Conservation (phyloP, 2,329 filamentous ascomycete species). For the Teratosphaeria zuluensis region DNA sequence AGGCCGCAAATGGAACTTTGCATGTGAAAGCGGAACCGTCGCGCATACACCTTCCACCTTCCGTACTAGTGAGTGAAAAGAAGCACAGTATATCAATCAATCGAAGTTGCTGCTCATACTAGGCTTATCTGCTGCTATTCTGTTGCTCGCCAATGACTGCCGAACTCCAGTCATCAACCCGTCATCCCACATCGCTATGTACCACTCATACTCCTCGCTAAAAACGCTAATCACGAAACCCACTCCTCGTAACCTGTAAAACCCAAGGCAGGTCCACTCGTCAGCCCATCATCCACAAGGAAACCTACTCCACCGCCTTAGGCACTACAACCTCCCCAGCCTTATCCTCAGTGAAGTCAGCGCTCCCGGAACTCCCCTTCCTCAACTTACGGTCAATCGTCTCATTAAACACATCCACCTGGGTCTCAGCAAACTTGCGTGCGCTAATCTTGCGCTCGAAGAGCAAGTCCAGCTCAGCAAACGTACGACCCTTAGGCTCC, state of each 20-base stretch:
- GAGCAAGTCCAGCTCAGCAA: constrained; percentile 75
- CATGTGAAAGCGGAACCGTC: neutral
- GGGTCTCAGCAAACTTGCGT: constrained; percentile 56
- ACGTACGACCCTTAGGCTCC: constrained; percentile 53
- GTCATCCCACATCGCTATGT: neutral
- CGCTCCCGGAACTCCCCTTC: constrained; percentile 8
- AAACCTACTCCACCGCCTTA: neutral
- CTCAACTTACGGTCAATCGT: constrained; percentile 12
- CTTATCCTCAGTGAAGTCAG: constrained; percentile 7
- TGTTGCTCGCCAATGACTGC: neutral
- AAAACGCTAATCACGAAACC: neutral
- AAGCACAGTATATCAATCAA: too few relatives aligned
- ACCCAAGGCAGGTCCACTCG: neutral
- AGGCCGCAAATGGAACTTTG: neutral
- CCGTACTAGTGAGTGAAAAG: neutral
- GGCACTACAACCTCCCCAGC: neutral
- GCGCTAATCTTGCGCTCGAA: constrained; percentile 67
- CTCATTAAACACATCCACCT: constrained; percentile 46
- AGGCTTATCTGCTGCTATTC: neutral
- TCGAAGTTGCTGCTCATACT: too few relatives aligned
- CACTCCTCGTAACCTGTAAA: neutral
- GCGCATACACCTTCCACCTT: neutral
- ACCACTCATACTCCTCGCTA: neutral
- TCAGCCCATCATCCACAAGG: neutral
- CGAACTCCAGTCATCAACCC: neutral